Conservation (phyloP, 768 basidiomycete genomes). For the Termitomyces sp. region DNA sequence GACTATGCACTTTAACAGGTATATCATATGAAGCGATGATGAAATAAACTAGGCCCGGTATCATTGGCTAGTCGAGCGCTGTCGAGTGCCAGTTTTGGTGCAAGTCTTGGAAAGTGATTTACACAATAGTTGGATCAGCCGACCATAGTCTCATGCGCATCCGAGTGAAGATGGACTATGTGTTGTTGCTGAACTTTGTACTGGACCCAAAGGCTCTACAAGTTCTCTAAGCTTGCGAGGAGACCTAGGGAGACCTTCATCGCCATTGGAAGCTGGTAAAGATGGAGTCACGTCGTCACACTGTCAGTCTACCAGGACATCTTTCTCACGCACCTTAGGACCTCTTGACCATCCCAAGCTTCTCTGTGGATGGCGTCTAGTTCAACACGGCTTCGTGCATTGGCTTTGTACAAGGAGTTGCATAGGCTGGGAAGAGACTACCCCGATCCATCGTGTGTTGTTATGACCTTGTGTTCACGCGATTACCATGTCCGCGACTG, state of each 20-base stretch:
- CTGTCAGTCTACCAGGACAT: not conserved
- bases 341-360: not conserved
- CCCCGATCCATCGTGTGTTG: slow-evolving; percentile 70
- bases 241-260: too few species aligned
- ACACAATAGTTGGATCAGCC: too few species aligned
- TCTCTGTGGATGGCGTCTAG: slow-evolving; percentile 38
- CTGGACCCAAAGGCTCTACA: not conserved
- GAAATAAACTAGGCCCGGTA: not conserved
- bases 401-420: slow-evolving; percentile 79
- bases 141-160: not conserved
- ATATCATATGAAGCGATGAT: not conserved
- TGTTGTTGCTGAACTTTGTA: not conserved
- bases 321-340: slow-evolving; percentile 3
- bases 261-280: too few species aligned
- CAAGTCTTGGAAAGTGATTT: too few species aligned
- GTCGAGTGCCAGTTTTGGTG: not conserved
- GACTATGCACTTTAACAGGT: not conserved
- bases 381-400: slow-evolving; percentile 53
- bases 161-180: not conserved
- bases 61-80: not conserved
- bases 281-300: not conserved
- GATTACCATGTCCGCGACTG: slow-evolving; percentile 2
- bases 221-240: not conserved
- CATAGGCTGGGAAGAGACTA: slow-evolving; percentile 78
- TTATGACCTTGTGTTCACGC: slow-evolving; percentile 10